Conservation (phyloP, 768 basidiomycete species). For the Mycena leptocephala region DNA sequence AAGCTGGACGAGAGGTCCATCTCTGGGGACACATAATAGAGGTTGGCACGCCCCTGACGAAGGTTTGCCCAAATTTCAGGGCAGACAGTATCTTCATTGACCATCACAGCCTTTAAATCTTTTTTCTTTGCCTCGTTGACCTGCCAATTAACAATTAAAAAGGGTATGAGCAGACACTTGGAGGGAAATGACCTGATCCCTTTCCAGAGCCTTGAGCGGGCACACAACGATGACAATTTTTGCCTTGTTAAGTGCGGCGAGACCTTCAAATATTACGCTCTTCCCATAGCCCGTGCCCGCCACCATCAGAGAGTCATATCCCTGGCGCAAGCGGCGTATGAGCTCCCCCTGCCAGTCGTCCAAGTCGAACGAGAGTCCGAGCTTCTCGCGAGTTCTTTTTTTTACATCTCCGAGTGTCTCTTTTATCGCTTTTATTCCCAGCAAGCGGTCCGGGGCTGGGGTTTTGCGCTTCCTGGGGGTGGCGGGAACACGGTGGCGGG, state of each 20-base stretch:
- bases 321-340: no score
- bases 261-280: no score
- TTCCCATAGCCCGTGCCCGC: no score
- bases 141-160: constrained; percentile 1
- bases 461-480: no score
- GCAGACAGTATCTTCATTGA: constrained; percentile 33
- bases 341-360: no score
- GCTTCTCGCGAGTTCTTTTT: neutral
- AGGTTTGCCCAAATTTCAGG: no score
- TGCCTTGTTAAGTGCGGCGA: no score
- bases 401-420: constrained; percentile 9
- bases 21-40: no score
- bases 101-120: constrained; percentile 23
- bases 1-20: constrained; percentile 7
- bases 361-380: neutral
- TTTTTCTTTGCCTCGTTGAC: constrained; percentile 25
- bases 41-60: no score
- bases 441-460: constrained; percentile 6
- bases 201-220: constrained; percentile 39
- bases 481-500: neutral
- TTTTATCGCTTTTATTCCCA: neutral
- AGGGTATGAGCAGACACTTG: neutral
- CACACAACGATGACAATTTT: no score
- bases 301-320: no score
- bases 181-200: constrained; percentile 29